phyloP scores from a whole-genome alignment of 2,329 filamentous ascomycete species.

The Epichloe scottii region DNA sequence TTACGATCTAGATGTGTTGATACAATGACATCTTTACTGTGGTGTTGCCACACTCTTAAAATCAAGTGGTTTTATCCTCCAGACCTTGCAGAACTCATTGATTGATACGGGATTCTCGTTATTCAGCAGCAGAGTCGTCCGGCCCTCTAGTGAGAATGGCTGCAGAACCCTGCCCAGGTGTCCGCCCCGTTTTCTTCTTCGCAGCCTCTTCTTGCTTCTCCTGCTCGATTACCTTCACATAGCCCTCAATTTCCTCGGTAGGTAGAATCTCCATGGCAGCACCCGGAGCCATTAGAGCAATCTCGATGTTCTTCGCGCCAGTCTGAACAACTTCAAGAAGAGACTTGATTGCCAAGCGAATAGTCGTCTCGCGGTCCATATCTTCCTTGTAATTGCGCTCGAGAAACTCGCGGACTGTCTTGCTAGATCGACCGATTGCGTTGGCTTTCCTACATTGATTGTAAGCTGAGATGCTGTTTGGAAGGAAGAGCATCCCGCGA shows the following conservation, averaged over 20 bases:
- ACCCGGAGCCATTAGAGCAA: constrained; percentile 92
- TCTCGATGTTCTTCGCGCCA: constrained; percentile 98
- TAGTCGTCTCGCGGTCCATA: constrained; percentile 92
- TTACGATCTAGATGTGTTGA: constrained; percentile 18
- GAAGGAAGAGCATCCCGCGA: background rate
- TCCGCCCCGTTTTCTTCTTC: constrained; percentile 82
- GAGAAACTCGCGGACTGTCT: constrained; percentile 96
- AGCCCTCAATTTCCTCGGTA: constrained; percentile 89
- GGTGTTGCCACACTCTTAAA: constrained; percentile 10
- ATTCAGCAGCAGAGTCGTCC: constrained; percentile 28
- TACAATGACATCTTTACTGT: constrained; percentile 21
- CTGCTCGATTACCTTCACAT: constrained; percentile 97
- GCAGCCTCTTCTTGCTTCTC: constrained; percentile 99
- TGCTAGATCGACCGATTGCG: constrained; percentile 94
- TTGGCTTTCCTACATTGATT: constrained; percentile 75
- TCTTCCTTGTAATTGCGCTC: constrained; percentile 98
- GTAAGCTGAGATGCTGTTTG: constrained; percentile 8
- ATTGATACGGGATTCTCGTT: constrained; percentile 7
- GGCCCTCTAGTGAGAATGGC: constrained; percentile 59
- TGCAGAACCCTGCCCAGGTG: constrained; percentile 55
- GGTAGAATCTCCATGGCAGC: constrained; percentile 88
- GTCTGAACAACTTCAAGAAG: constrained; percentile 96
- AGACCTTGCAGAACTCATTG: background rate
- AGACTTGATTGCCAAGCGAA: constrained; percentile 96
- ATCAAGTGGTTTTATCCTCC: background rate